phyloP scores from a whole-genome alignment of 1,139 yeast species.

The Scheffersomyces segobiensis region DNA sequence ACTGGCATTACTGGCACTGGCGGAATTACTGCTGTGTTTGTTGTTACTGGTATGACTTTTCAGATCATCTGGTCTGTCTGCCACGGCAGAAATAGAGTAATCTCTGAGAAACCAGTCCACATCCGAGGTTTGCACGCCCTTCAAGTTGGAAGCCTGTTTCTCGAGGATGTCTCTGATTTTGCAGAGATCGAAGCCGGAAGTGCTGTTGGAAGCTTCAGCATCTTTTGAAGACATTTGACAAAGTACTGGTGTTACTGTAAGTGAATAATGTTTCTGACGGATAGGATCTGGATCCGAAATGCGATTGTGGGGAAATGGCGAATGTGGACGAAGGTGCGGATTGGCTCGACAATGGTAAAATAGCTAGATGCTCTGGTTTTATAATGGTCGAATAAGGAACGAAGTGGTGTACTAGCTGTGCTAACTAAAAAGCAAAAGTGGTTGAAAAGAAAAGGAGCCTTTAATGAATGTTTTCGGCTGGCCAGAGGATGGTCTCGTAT shows the following conservation, averaged over 20 bases:
- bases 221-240: not conserved
- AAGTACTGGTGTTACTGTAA: not conserved
- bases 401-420: not conserved
- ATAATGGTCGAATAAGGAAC: not conserved
- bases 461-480: not conserved
- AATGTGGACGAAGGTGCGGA: not conserved
- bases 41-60: not conserved
- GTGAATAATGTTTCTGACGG: not conserved
- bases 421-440: not conserved
- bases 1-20: not conserved
- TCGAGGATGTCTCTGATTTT: conserved; percentile 15
- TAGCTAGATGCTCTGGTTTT: not conserved
- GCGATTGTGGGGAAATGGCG: not conserved
- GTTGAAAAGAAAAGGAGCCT: not conserved
- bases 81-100: conserved; percentile 13
- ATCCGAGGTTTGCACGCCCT: conserved; percentile 35
- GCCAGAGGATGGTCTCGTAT: not conserved
- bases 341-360: not conserved
- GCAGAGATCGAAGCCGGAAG: conserved; percentile 10
- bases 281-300: not conserved
- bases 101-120: conserved; percentile 54
- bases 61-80: not conserved
- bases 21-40: not conserved
- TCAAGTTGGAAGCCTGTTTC: conserved; percentile 15
- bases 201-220: not conserved